Conservation (phyloP, 805 yeast genomes). For the Cyberlindnera euphorbiae region DNA sequence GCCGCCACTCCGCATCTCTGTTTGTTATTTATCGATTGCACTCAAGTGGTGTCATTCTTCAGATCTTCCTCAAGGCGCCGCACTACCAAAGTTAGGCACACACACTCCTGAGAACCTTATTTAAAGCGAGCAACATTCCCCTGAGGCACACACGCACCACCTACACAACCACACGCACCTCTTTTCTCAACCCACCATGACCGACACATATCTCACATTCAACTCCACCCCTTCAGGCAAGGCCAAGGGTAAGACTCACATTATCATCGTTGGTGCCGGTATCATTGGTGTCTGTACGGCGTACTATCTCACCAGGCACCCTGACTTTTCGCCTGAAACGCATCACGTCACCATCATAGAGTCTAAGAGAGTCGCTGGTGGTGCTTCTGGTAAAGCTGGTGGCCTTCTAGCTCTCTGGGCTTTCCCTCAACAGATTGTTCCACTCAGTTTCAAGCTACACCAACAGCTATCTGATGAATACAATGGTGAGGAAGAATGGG, state of each 20-base stretch:
- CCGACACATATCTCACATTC: conserved; percentile 14
- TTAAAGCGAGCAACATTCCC: no score
- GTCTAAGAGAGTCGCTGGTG: conserved; percentile 91
- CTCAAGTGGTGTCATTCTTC: no score
- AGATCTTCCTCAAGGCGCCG: no score
- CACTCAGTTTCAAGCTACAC: conserved; percentile 80
- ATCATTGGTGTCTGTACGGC: conserved; percentile 96
- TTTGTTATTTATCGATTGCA: no score
- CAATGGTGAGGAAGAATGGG: conserved; percentile 88
- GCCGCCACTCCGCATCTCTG: no score
- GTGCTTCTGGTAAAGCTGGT: conserved; percentile 97
- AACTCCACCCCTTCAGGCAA: conserved; percentile 25
- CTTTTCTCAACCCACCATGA: not conserved
- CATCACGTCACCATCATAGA: conserved; percentile 84
- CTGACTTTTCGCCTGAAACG: conserved; percentile 63
- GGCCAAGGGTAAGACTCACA: conserved; percentile 60
- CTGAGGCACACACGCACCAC: not conserved
- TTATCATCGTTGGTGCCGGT: conserved; percentile 89
- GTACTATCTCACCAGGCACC: conserved; percentile 79
- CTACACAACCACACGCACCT: not conserved
- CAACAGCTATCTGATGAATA: conserved; percentile 73
- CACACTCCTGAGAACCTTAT: no score
- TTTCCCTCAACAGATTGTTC: conserved; percentile 91
- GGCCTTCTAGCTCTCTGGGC: conserved; percentile 95
- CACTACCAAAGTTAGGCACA: no score